These are phyloP conservation scores for Euphorbia celastroides DNA, from an alignment of 441 rosid genomes.

Conservation along the genomic window DNA sequence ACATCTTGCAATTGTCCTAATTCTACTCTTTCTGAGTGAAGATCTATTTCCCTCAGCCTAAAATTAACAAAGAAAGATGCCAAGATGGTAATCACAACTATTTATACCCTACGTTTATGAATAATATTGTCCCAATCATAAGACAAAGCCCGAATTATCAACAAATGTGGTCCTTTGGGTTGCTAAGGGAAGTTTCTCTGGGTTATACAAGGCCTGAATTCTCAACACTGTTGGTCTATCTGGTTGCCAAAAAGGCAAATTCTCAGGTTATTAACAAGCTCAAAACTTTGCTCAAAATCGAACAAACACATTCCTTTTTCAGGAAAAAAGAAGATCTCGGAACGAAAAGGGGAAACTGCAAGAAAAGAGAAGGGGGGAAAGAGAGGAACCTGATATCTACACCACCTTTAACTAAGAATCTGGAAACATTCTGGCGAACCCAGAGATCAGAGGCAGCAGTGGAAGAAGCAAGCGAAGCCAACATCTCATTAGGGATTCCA, in stretches of 20 bases:
- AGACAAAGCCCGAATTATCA: neutral
- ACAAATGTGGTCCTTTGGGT: neutral
- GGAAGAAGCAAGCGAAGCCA: conserved; percentile 52
- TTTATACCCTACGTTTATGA: neutral
- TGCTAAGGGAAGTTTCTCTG: neutral
- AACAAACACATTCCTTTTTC: too few species aligned
- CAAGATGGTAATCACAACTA: neutral
- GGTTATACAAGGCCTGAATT: neutral
- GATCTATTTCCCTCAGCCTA: conserved; percentile 1
- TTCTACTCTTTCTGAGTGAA: neutral
- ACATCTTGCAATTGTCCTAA: conserved; percentile 1
- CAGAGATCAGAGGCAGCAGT: conserved; percentile 62
- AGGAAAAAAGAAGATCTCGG: neutral
- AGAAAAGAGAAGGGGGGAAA: neutral
- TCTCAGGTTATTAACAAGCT: neutral
- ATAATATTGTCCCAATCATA: neutral
- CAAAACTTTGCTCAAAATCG: neutral
- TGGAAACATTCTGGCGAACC: conserved; percentile 74
- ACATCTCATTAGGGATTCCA: conserved; percentile 74
- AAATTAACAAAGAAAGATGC: conserved; percentile 1
- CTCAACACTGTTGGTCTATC: neutral
- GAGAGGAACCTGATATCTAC: conserved; percentile 61
- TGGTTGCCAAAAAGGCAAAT: neutral
- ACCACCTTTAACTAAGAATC: conserved; percentile 71
- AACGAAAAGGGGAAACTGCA: neutral